A percentile compares a stretch with the other conserved stretches of the same genome.
phyloP scores from a whole-genome alignment of 768 basidiomycete species.

The Boletus sp. region DNA sequence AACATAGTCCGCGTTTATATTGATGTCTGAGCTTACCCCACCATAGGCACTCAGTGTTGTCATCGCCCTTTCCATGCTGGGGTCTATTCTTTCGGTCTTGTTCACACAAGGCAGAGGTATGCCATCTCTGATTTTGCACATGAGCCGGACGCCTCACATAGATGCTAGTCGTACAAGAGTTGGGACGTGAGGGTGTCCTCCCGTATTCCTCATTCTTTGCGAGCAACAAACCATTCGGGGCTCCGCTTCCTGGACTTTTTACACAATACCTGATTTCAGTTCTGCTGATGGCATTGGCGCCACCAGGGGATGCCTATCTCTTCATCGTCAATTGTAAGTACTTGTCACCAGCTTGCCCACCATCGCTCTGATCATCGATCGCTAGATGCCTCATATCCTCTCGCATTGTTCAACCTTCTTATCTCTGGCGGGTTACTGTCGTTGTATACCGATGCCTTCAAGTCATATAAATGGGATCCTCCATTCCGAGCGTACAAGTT shows the following conservation, averaged over 20 bases:
- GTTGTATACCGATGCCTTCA: slow-evolving; percentile 47
- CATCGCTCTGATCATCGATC: background rate
- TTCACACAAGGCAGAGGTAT: slow-evolving; percentile 67
- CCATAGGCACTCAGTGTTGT: slow-evolving; percentile 54
- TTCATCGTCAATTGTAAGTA: slow-evolving; percentile 63
- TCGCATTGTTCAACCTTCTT: slow-evolving; percentile 53
- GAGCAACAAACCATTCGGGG: slow-evolving; percentile 66
- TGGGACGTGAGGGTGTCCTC: slow-evolving; percentile 67
- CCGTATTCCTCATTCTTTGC: slow-evolving; percentile 67
- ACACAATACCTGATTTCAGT: slow-evolving; percentile 60
- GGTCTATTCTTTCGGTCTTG: slow-evolving; percentile 59
- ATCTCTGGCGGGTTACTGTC: slow-evolving; percentile 62
- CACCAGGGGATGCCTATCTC: slow-evolving; percentile 71
- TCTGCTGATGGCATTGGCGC: slow-evolving; percentile 50
- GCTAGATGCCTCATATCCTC: slow-evolving; percentile 56
- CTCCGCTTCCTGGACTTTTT: slow-evolving; percentile 62
- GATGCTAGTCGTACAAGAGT: slow-evolving; percentile 60
- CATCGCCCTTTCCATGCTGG: slow-evolving; percentile 62
- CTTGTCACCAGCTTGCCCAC: background rate
- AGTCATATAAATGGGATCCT: slow-evolving; percentile 54
- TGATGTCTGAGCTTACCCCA: background rate
- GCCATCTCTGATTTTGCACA: slow-evolving; percentile 6
- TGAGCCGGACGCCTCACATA: slow-evolving; percentile 2
- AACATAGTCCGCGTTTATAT: background rate
- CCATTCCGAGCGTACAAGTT: slow-evolving; percentile 56